phyloP scores from a whole-genome alignment of 2,329 filamentous ascomycete species.

The Calonectria pauciramosa region DNA sequence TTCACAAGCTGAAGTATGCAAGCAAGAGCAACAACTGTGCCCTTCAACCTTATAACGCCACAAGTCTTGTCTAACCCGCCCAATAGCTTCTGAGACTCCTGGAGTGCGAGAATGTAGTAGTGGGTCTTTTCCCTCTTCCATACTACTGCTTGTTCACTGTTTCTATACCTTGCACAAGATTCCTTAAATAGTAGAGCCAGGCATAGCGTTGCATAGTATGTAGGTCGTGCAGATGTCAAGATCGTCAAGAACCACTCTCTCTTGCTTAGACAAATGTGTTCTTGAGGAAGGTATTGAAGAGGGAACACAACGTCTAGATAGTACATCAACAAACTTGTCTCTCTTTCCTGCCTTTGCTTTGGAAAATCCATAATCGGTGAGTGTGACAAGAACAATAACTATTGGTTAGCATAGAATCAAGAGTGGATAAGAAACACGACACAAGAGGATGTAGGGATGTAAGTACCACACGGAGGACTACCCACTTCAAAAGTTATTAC shows the following conservation, averaged over 20 bases:
- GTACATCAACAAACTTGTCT: not conserved
- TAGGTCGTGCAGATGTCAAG: not conserved
- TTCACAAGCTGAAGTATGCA: constrained; percentile 1
- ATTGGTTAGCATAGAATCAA: not conserved
- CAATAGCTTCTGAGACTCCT: constrained; percentile 1
- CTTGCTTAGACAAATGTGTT: not conserved
- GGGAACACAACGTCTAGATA: not conserved
- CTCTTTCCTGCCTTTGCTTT: not conserved
- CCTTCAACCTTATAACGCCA: not conserved
- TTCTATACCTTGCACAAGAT: not conserved
- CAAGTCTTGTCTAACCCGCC: not conserved
- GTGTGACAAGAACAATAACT: not conserved
- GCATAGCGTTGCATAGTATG: not conserved
- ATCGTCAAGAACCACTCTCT: not conserved
- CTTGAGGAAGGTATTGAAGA: not conserved
- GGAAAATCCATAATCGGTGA: not conserved
- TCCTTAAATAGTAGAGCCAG: not conserved
- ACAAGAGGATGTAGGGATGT: not conserved
- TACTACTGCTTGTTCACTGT: not conserved
- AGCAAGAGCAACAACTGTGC: not conserved
- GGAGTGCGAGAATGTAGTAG: not conserved
- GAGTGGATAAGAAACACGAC: not conserved
- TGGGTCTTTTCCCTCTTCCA: not conserved
- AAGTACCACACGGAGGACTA: not conserved
- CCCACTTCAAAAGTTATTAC: not conserved